Evolutionary conservation across 2,329 filamentous ascomycete genomes (phyloP).

Genomic region (Plenodomus tracheiphilus): DNA sequence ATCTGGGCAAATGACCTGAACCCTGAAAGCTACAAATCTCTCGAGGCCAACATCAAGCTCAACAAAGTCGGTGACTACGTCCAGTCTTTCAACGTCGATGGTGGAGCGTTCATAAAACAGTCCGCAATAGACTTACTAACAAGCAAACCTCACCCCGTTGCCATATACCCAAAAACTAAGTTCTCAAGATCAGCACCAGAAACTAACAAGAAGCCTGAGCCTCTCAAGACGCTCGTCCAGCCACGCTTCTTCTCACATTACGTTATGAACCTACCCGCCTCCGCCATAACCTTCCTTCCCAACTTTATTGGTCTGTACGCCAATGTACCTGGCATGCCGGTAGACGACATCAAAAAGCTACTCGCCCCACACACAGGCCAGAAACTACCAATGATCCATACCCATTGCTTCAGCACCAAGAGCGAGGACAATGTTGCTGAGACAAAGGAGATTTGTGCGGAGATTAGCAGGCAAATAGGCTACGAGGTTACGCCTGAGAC

Average conservation of each 20-base stretch:
- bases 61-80: slow-evolving; percentile 82
- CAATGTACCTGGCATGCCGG: slow-evolving; percentile 48
- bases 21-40: slow-evolving; percentile 77
- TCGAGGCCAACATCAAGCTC: slow-evolving; percentile 68
- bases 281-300: slow-evolving; percentile 80
- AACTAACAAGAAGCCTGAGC: slow-evolving; percentile 23
- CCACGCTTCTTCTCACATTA: slow-evolving; percentile 87
- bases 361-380: slow-evolving; percentile 51
- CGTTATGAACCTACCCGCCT: slow-evolving; percentile 96
- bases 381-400: slow-evolving; percentile 80
- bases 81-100: slow-evolving; percentile 78
- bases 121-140: slow-evolving; percentile 62
- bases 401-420: slow-evolving; percentile 92
- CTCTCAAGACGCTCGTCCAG: slow-evolving; percentile 51
- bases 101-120: slow-evolving; percentile 74
- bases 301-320: slow-evolving; percentile 79
- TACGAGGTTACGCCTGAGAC: slow-evolving; percentile 63
- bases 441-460: slow-evolving; percentile 63
- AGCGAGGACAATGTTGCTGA: slow-evolving; percentile 71
- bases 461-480: slow-evolving; percentile 65
- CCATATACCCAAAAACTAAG: slow-evolving; percentile 42
- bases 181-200: slow-evolving; percentile 29
- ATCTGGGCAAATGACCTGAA: slow-evolving; percentile 98
- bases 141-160: slow-evolving; percentile 59
- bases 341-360: slow-evolving; percentile 31